These are phyloP conservation scores for Sisymbrium altissimum DNA, from an alignment of 345 rosid species.

Conservation along the genomic window DNA sequence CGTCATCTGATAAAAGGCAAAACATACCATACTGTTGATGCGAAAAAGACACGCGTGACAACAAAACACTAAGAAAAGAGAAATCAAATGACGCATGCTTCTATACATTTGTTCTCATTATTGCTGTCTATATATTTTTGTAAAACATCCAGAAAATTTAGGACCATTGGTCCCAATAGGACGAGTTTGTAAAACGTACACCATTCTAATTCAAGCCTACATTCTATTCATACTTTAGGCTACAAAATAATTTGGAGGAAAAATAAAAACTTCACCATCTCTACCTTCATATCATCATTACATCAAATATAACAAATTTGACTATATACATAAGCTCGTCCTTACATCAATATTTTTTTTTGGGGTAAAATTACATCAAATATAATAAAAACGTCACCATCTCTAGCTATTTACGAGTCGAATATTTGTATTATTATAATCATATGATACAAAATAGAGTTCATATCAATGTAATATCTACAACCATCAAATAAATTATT, in stretches of 20 bases:
- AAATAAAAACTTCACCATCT: background rate
- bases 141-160: background rate
- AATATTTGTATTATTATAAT: too few relatives aligned
- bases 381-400: too few relatives aligned
- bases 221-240: background rate
- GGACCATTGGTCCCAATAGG: background rate
- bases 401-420: too few relatives aligned
- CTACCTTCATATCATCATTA: background rate
- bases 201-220: background rate
- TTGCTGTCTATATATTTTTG: slow-evolving; percentile 1
- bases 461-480: background rate
- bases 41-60: slow-evolving; percentile 34
- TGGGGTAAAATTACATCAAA: too few relatives aligned
- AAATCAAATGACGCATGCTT: slow-evolving; percentile 33
- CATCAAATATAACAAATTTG: background rate
- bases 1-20: slow-evolving; percentile 24
- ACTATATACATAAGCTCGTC: too few relatives aligned
- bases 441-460: too few relatives aligned
- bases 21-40: slow-evolving; percentile 26
- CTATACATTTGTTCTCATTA: slow-evolving; percentile 6
- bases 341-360: too few relatives aligned
- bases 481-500: background rate
- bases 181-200: slow-evolving; percentile 6
- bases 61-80: slow-evolving; percentile 23
- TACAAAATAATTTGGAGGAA: background rate